These are phyloP conservation scores for Mycena capillaripes DNA, from an alignment of 768 basidiomycete genomes.

Conservation along the genomic window DNA sequence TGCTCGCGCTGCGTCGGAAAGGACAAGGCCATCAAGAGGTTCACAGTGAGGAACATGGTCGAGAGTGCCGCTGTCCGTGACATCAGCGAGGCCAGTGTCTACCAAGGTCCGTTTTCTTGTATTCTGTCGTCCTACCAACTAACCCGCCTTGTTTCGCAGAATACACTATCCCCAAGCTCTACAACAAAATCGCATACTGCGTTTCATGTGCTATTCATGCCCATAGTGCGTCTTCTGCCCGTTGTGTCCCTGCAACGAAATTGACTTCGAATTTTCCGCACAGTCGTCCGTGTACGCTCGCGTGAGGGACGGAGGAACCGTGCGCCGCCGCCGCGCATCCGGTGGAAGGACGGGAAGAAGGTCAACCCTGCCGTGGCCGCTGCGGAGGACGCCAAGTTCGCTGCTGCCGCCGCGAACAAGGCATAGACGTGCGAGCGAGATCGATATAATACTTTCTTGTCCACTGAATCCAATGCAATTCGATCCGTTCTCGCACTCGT, in stretches of 20 bases:
- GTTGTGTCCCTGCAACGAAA: background rate
- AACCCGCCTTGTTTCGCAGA: slow-evolving; percentile 61
- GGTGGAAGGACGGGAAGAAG: slow-evolving; percentile 97
- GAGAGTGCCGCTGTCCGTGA: slow-evolving; percentile 98
- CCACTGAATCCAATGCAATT: background rate
- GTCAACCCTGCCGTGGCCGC: slow-evolving; percentile 96
- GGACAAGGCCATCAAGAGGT: slow-evolving; percentile 99
- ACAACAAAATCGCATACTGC: slow-evolving; percentile 99
- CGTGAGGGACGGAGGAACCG: slow-evolving; percentile 97
- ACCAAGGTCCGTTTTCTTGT: slow-evolving; percentile 74
- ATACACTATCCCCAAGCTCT: slow-evolving; percentile 96
- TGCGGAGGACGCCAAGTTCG: slow-evolving; percentile 88
- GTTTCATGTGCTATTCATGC: slow-evolving; percentile 99
- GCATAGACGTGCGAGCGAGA: slow-evolving; percentile 45
- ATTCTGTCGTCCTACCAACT: background rate
- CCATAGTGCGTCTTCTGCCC: slow-evolving; percentile 75
- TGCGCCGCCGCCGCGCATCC: slow-evolving; percentile 93
- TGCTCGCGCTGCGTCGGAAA: slow-evolving; percentile 98
- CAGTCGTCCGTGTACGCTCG: slow-evolving; percentile 98
- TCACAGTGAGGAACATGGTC: slow-evolving; percentile 99
- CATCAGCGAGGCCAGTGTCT: slow-evolving; percentile 96
- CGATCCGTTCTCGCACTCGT: background rate
- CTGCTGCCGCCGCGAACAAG: slow-evolving; percentile 60
- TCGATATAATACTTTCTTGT: background rate
- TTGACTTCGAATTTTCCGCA: background rate